phyloP scores from a whole-genome alignment of 495 filamentous ascomycete genomes.

The Evansstolkia leycettana region DNA sequence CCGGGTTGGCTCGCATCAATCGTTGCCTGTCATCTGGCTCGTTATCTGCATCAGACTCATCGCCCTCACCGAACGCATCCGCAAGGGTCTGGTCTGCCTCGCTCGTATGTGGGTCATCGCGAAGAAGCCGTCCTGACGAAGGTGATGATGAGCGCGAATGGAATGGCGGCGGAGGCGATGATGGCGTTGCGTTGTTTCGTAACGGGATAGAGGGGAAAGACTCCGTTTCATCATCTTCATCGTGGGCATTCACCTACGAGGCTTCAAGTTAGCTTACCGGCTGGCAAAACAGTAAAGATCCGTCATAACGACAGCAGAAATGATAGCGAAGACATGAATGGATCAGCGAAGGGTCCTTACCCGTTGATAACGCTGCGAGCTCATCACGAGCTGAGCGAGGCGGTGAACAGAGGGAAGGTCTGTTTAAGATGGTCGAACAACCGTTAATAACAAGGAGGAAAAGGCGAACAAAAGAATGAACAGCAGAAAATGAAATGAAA shows the following conservation, averaged over 20 bases:
- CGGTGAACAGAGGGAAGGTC: not conserved
- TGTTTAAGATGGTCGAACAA: no score
- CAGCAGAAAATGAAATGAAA: constrained; percentile 9
- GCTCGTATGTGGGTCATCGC: constrained; percentile 37
- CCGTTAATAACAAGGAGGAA: constrained; percentile 5
- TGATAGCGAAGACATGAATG: not conserved
- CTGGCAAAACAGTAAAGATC: not conserved
- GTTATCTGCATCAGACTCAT: constrained; percentile 59
- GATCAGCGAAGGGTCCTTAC: constrained; percentile 39
- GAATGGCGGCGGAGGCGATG: constrained; percentile 90
- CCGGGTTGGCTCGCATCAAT: constrained; percentile 62
- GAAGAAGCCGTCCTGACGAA: constrained; percentile 41
- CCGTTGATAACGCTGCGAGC: constrained; percentile 77
- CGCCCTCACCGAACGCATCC: constrained; percentile 75
- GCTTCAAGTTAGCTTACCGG: constrained; percentile 5
- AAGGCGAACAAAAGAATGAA: constrained; percentile 10
- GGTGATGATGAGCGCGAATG: constrained; percentile 72
- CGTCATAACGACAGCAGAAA: not conserved
- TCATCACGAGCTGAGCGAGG: constrained; percentile 45
- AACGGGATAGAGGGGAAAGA: constrained; percentile 27
- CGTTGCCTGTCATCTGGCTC: constrained; percentile 72
- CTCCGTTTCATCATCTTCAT: constrained; percentile 36
- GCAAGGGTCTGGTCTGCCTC: constrained; percentile 66
- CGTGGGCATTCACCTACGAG: constrained; percentile 39
- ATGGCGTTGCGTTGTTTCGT: constrained; percentile 43